A percentile compares a stretch with the other conserved stretches of the same genome.
These are phyloP conservation scores for Gloeostereum incarnatum DNA, from an alignment of 768 basidiomycete genomes.

Conservation along the genomic window DNA sequence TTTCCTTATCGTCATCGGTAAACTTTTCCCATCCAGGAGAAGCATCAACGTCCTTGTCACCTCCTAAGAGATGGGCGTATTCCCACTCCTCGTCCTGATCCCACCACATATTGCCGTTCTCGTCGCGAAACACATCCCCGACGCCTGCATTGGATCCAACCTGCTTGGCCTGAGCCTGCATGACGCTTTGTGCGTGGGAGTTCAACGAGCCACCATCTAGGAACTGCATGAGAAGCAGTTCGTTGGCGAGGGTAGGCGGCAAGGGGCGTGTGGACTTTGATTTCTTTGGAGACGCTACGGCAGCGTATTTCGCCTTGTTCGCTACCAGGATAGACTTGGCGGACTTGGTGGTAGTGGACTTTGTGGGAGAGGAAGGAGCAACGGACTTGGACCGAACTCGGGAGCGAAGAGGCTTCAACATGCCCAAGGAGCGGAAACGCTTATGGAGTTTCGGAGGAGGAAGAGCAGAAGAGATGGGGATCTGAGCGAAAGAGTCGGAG, in stretches of 20 bases:
- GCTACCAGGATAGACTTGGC: constrained; percentile 15
- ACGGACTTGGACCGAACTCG: constrained; percentile 17
- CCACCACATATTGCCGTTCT: constrained; percentile 55
- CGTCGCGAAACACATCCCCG: constrained; percentile 51
- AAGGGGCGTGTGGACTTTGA: constrained; percentile 11
- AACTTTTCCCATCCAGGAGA: constrained; percentile 33
- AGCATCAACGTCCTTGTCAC: constrained; percentile 17
- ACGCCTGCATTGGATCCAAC: constrained; percentile 22
- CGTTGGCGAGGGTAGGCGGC: constrained; percentile 50
- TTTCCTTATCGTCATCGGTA: constrained; percentile 17
- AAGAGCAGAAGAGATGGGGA: constrained; percentile 11
- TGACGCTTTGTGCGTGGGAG: constrained; percentile 39
- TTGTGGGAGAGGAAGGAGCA: constrained; percentile 16
- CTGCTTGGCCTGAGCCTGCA: constrained; percentile 46
- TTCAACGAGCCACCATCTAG: constrained; percentile 54
- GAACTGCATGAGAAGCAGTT: constrained; percentile 65
- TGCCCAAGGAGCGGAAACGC: constrained; percentile 43
- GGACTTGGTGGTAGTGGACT: constrained; percentile 12
- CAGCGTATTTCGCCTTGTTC: constrained; percentile 44
- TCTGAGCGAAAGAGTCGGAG: constrained; percentile 10
- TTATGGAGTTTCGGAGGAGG: constrained; percentile 18
- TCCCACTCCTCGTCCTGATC: constrained; percentile 69
- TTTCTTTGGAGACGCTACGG: constrained; percentile 18
- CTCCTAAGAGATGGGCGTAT: constrained; percentile 49
- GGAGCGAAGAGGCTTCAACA: constrained; percentile 26